A percentile compares a stretch with the other conserved stretches of the same genome.
Evolutionary conservation across 2,329 filamentous ascomycete genomes (phyloP).

Genomic region (Xylariales sp.): DNA sequence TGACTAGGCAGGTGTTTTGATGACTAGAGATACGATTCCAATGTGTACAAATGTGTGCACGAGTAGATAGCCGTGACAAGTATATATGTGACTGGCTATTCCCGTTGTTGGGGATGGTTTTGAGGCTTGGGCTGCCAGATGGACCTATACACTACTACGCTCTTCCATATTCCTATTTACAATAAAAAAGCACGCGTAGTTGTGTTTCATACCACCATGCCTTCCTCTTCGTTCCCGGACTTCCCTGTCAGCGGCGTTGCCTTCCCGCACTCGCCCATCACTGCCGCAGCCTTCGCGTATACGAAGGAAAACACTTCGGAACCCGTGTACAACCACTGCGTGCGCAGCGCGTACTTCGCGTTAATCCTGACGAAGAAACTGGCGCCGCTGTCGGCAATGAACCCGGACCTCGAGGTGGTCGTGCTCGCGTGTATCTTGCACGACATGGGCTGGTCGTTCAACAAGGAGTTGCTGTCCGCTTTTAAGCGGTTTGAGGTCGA

Average conservation of each 20-base stretch:
- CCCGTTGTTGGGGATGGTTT: slow-evolving; percentile 1
- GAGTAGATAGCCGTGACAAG: neutral
- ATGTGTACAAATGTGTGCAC: neutral
- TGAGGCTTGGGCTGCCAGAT: neutral
- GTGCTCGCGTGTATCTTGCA: slow-evolving; percentile 40
- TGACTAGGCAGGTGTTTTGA: neutral
- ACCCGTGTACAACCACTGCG: slow-evolving; percentile 42
- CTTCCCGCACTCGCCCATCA: slow-evolving; percentile 40
- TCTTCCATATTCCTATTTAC: neutral
- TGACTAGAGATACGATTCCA: neutral
- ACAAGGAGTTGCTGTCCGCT: slow-evolving; percentile 21
- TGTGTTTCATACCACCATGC: slow-evolving; percentile 19
- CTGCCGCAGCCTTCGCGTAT: slow-evolving; percentile 38
- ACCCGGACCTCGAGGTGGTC: slow-evolving; percentile 36
- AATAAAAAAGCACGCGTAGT: no score
- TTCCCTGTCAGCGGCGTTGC: slow-evolving; percentile 37
- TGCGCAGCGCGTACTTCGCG: slow-evolving; percentile 41
- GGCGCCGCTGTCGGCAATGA: slow-evolving; percentile 4
- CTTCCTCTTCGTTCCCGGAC: slow-evolving; percentile 36
- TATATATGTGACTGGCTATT: neutral
- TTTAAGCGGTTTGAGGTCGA: slow-evolving; percentile 43
- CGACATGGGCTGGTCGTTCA: slow-evolving; percentile 41
- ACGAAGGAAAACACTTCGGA: slow-evolving; percentile 38
- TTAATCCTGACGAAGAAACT: slow-evolving; percentile 39
- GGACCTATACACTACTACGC: neutral